phyloP scores from a whole-genome alignment of 2,329 filamentous ascomycete species.

The Acarospora socialis region DNA sequence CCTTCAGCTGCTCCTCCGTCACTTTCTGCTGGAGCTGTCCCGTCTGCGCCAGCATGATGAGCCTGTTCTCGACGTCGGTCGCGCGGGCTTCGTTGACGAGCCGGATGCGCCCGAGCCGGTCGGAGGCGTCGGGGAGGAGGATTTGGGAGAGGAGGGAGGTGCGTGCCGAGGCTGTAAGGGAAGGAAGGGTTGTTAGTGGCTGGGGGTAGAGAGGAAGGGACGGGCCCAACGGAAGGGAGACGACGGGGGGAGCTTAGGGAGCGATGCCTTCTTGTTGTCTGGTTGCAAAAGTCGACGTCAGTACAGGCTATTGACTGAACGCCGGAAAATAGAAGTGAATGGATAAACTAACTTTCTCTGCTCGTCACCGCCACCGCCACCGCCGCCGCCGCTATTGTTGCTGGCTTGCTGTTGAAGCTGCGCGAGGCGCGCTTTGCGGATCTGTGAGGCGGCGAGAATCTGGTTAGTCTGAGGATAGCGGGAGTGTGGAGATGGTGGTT shows the following conservation, averaged over 20 bases:
- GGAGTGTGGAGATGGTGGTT: constrained; percentile 7
- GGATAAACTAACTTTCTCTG: constrained; percentile 43
- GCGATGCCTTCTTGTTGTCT: constrained; percentile 35
- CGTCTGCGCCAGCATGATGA: constrained; percentile 79
- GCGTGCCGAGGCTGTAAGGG: constrained; percentile 49
- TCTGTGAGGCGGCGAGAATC: constrained; percentile 37
- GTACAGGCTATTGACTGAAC: background rate
- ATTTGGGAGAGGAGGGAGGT: constrained; percentile 75
- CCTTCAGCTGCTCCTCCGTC: constrained; percentile 85
- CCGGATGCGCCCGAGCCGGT: constrained; percentile 84
- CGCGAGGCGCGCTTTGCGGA: constrained; percentile 79
- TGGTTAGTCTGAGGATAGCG: background rate
- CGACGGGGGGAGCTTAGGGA: constrained; percentile 3
- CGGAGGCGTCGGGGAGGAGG: constrained; percentile 82
- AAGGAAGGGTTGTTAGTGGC: constrained; percentile 10
- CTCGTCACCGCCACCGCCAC: constrained; percentile 42
- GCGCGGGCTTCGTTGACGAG: constrained; percentile 90
- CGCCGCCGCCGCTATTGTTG: constrained; percentile 35
- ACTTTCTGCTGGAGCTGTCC: constrained; percentile 81
- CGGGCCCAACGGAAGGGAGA: constrained; percentile 23
- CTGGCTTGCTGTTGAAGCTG: constrained; percentile 70
- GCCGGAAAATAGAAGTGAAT: background rate
- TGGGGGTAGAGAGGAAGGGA: constrained; percentile 16
- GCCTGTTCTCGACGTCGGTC: constrained; percentile 75
- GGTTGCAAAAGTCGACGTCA: constrained; percentile 2